phyloP scores from a whole-genome alignment of 805 yeast genomes.

The Torulaspora delbrueckii region DNA sequence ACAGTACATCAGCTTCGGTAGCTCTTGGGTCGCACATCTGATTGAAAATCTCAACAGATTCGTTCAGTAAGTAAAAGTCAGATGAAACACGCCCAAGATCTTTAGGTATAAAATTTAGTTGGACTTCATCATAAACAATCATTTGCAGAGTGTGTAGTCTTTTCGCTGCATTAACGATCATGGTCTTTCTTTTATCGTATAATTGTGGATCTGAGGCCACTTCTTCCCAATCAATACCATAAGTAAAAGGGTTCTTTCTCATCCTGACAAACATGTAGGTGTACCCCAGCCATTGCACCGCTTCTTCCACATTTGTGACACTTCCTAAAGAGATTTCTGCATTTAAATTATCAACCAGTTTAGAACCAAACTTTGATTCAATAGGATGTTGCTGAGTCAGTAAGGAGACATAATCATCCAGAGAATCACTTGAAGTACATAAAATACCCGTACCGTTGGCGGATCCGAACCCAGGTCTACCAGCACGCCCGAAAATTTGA shows the following conservation, averaged over 20 bases:
- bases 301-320: slow-evolving; percentile 91
- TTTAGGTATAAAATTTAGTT: slow-evolving; percentile 74
- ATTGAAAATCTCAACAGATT: slow-evolving; percentile 84
- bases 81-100: slow-evolving; percentile 94
- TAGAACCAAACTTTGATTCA: slow-evolving; percentile 74
- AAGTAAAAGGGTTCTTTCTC: slow-evolving; percentile 89
- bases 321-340: slow-evolving; percentile 96
- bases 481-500: slow-evolving; percentile 98
- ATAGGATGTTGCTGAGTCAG: slow-evolving; percentile 95
- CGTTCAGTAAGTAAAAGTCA: slow-evolving; percentile 81
- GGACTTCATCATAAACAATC: slow-evolving; percentile 85
- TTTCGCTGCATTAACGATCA: slow-evolving; percentile 77
- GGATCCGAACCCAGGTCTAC: slow-evolving; percentile 91
- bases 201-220: slow-evolving; percentile 77
- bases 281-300: slow-evolving; percentile 95
- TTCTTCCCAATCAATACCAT: slow-evolving; percentile 87
- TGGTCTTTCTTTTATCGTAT: slow-evolving; percentile 63
- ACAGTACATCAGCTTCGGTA: slow-evolving; percentile 84
- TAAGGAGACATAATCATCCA: slow-evolving; percentile 84
- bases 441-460: slow-evolving; percentile 87
- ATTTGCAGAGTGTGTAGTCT: slow-evolving; percentile 82
- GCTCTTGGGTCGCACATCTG: slow-evolving; percentile 78
- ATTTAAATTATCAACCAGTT: slow-evolving; percentile 84
- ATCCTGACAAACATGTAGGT: slow-evolving; percentile 91
- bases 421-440: slow-evolving; percentile 72